Evolutionary conservation across 257 asterid genomes (phyloP).

Genomic region (Solanum lignicaule): DNA sequence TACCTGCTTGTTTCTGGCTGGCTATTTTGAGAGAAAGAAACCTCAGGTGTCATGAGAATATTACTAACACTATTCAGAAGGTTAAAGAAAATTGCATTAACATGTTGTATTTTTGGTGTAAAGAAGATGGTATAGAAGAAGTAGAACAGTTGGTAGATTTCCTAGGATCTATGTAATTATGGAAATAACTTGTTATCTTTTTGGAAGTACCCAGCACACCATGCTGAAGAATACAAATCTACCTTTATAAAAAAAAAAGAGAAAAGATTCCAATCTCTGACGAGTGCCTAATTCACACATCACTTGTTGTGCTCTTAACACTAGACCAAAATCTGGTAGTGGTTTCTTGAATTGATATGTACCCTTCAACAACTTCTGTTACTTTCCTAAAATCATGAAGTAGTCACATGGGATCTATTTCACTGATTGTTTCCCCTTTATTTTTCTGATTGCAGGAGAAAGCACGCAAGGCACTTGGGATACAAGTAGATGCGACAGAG

Average conservation of each 20-base stretch:
- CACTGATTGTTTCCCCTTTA: conserved; percentile 1
- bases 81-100: not conserved
- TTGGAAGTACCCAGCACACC: not conserved
- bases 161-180: not conserved
- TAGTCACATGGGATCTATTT: not conserved
- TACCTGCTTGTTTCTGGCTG: not conserved
- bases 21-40: not conserved
- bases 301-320: not conserved
- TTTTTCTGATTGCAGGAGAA: conserved; percentile 51
- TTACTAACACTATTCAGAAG: not conserved
- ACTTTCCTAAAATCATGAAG: not conserved
- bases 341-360: not conserved
- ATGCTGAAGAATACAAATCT: not conserved
- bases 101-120: not conserved
- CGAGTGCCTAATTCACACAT: not conserved
- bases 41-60: not conserved
- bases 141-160: not conserved
- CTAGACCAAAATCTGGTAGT: not conserved
- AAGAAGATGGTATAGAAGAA: not conserved
- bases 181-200: not conserved
- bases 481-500: conserved; percentile 49
- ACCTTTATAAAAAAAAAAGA: not conserved
- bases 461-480: conserved; percentile 81
- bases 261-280: not conserved
- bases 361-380: not conserved